Conservation (phyloP, 345 rosid genomes). For the Acer campestre region DNA sequence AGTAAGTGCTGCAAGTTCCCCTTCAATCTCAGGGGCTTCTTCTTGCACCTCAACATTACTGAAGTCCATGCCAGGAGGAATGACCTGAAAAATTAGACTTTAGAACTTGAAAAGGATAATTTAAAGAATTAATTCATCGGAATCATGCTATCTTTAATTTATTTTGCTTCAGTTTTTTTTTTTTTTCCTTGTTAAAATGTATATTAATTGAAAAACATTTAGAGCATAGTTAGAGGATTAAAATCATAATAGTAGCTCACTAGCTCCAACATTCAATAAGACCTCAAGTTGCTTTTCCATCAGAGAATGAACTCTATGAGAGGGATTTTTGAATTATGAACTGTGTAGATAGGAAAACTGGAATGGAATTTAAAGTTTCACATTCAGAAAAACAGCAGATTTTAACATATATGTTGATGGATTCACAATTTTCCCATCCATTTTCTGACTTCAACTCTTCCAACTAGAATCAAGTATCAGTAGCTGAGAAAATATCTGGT, state of each 20-base stretch:
- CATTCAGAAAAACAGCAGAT: not conserved
- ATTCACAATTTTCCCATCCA: not conserved
- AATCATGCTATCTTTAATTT: not conserved
- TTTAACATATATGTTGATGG: not conserved
- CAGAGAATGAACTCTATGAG: not conserved
- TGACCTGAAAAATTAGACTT: constrained; percentile 54
- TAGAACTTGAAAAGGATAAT: constrained; percentile 9
- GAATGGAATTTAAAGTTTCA: not conserved
- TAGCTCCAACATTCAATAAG: not conserved
- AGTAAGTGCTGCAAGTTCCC: constrained; percentile 56
- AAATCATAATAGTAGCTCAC: not conserved
- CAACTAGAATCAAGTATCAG: not conserved
- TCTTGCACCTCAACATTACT: constrained; percentile 91
- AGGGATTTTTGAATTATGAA: constrained; percentile 2
- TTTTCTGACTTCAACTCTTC: not conserved
- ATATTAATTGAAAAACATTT: not conserved
- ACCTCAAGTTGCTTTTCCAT: not conserved
- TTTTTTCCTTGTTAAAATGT: not conserved
- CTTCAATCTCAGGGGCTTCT: constrained; percentile 78
- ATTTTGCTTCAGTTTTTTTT: not conserved
- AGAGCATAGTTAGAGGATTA: not conserved
- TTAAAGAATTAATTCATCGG: constrained; percentile 8
- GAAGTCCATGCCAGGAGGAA: constrained; percentile 99
- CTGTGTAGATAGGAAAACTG: not conserved
- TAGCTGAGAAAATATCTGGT: not conserved